These are phyloP conservation scores for Rhazya stricta DNA, from an alignment of 257 asterid species.

Conservation along the genomic window DNA sequence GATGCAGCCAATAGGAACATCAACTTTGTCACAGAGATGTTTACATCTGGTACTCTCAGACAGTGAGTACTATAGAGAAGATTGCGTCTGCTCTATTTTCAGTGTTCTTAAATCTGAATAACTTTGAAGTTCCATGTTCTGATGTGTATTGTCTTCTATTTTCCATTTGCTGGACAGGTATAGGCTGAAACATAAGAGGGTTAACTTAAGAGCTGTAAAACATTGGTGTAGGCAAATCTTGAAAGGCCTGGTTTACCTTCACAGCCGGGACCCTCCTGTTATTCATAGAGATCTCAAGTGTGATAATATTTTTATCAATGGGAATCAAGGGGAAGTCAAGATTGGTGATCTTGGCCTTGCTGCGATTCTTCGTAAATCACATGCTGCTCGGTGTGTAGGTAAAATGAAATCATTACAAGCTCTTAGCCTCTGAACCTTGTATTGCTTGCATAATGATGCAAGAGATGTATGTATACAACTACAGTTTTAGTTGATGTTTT, in stretches of 20 bases:
- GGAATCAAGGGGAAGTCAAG: conserved; percentile 86
- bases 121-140: neutral
- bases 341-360: conserved; percentile 94
- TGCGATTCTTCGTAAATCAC: conserved; percentile 72
- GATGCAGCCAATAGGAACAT: conserved; percentile 80
- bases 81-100: neutral
- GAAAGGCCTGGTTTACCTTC: conserved; percentile 77
- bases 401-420: conserved; percentile 10
- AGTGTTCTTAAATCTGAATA: neutral
- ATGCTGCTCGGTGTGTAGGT: conserved; percentile 88
- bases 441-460: neutral
- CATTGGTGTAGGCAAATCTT: conserved; percentile 88
- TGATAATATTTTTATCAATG: conserved; percentile 80
- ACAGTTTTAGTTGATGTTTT: neutral
- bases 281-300: conserved; percentile 93
- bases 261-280: conserved; percentile 77
- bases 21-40: conserved; percentile 96
- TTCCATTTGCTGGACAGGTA: conserved; percentile 37
- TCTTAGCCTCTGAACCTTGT: neutral
- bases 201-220: conserved; percentile 74
- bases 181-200: conserved; percentile 72
- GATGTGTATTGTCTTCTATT: neutral
- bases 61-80: conserved; percentile 53
- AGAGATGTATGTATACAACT: neutral
- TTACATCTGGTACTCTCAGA: conserved; percentile 95